These are phyloP conservation scores for Solanum peruvianum DNA, from an alignment of 257 asterid species.

Conservation along the genomic window DNA sequence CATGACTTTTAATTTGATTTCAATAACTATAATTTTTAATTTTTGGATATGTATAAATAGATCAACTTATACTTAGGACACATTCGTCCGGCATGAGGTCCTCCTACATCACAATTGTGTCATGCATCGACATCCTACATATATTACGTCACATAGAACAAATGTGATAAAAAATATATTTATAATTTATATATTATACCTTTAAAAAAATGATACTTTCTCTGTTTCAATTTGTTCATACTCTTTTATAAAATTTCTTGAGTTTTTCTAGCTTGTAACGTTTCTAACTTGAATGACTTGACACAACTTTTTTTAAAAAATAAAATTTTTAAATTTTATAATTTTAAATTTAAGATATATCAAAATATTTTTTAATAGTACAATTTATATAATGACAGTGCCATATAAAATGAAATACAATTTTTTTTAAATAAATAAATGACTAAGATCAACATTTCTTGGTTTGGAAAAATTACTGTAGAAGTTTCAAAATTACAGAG, in stretches of 20 bases:
- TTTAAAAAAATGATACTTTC: not conserved
- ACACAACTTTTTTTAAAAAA: no score
- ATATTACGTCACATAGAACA: not conserved
- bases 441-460: not conserved
- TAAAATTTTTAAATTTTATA: no score
- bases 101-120: not conserved
- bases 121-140: rapidly evolving
- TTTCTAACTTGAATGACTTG: not conserved
- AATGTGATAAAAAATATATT: not conserved
- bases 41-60: rapidly evolving
- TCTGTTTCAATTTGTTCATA: not conserved
- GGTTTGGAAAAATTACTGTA: not conserved
- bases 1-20: no score
- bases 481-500: not conserved
- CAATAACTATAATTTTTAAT: no score
- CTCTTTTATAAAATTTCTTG: no score
- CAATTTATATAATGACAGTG: not conserved
- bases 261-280: no score
- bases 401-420: not conserved
- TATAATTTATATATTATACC: no score
- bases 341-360: no score
- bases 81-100: no score
- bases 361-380: rapidly evolving
- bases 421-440: not conserved
- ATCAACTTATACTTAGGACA: not conserved